Conservation (phyloP, 2,329 filamentous ascomycete species). For the Arthrobotrys pseudoclavata region DNA sequence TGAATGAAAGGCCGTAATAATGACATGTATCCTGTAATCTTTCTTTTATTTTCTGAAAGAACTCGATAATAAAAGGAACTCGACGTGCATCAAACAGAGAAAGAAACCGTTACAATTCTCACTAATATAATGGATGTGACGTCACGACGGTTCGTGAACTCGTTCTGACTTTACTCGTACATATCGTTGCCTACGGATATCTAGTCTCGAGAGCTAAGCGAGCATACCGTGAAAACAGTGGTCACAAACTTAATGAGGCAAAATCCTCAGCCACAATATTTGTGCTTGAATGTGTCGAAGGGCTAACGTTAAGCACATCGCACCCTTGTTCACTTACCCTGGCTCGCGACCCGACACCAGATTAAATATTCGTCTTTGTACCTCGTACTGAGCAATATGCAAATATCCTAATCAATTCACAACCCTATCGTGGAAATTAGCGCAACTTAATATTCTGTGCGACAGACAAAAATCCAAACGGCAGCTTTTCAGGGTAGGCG, state of each 20-base stretch:
- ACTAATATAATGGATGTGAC: no score
- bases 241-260: background rate
- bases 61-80: no score
- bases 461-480: background rate
- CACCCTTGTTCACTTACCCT: conserved; percentile 4
- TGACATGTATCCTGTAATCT: background rate
- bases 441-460: background rate
- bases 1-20: background rate
- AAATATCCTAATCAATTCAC: conserved; percentile 1
- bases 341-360: conserved; percentile 3
- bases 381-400: background rate
- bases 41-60: background rate
- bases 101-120: no score
- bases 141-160: no score
- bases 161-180: no score
- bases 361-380: background rate
- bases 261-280: background rate
- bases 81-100: no score
- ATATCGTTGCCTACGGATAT: background rate
- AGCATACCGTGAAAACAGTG: background rate
- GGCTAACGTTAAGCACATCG: conserved; percentile 13
- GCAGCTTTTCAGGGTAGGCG: no score
- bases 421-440: background rate
- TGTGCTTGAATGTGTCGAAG: background rate
- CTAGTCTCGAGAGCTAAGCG: no score